Percentiles rank a stretch among this genome's conserved stretches.
These are phyloP conservation scores for Suillus tomentosus DNA, from an alignment of 768 basidiomycete species.

Conservation along the genomic window DNA sequence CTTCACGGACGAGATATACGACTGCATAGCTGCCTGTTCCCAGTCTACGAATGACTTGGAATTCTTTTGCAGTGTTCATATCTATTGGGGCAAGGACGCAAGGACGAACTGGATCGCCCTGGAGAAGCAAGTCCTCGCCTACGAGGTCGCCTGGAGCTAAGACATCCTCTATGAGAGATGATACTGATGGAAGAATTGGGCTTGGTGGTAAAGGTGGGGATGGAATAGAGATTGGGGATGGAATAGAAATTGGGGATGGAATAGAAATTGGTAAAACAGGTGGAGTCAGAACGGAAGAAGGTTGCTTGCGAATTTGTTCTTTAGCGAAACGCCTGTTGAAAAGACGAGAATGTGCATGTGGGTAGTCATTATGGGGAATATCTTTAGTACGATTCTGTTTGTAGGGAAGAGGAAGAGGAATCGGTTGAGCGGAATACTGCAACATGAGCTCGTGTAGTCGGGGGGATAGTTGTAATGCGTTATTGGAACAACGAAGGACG, in stretches of 20 bases:
- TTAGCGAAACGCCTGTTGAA: conserved; percentile 39
- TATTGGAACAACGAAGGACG: conserved; percentile 30
- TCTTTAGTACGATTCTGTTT: conserved; percentile 31
- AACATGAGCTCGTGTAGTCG: conserved; percentile 50
- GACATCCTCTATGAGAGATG: conserved; percentile 49
- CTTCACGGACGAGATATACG: conserved; percentile 88
- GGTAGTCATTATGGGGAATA: conserved; percentile 34
- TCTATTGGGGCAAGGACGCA: conserved; percentile 42
- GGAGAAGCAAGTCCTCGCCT: conserved; percentile 64
- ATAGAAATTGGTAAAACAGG: conserved; percentile 23
- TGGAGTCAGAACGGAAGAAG: background rate
- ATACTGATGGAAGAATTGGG: conserved; percentile 26
- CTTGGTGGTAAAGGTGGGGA: conserved; percentile 37
- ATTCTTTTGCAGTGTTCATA: conserved; percentile 54
- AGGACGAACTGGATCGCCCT: conserved; percentile 64
- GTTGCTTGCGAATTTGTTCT: conserved; percentile 26
- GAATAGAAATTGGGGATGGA: conserved; percentile 31
- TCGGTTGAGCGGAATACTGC: conserved; percentile 49
- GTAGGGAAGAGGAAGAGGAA: conserved; percentile 35
- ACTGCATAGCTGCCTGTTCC: conserved; percentile 93
- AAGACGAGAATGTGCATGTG: conserved; percentile 25
- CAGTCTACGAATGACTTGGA: conserved; percentile 83
- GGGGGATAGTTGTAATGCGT: conserved; percentile 29
- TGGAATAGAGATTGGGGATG: conserved; percentile 34
- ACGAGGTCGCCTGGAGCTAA: conserved; percentile 74